These are phyloP conservation scores for Ustilago esculenta DNA, from an alignment of 1,284 basidiomycete species.

Conservation along the genomic window DNA sequence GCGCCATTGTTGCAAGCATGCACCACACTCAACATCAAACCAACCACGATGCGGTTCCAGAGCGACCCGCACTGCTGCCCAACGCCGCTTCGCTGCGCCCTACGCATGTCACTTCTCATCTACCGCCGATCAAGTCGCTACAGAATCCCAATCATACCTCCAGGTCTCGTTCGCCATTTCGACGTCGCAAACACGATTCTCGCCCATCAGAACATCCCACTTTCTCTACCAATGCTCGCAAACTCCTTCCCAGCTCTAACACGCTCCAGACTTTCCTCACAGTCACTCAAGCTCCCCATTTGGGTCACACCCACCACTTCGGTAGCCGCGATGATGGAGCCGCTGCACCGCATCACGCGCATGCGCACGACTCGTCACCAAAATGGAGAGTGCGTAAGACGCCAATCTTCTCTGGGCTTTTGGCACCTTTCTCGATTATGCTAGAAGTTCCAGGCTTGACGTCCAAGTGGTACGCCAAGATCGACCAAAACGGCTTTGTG, in stretches of 20 bases:
- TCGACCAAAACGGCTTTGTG: conserved; percentile 12
- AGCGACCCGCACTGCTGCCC: conserved; percentile 17
- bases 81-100: conserved; percentile 15
- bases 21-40: too few species aligned
- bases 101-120: conserved; percentile 21
- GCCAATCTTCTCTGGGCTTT: conserved; percentile 72
- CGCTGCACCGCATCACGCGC: neutral
- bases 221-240: neutral
- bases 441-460: conserved; percentile 70
- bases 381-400: conserved; percentile 44
- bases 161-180: conserved; percentile 5
- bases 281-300: conserved; percentile 8
- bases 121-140: conserved; percentile 17
- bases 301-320: neutral
- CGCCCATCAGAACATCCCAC: neutral
- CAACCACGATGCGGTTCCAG: neutral
- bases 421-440: conserved; percentile 80
- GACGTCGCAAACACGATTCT: neutral
- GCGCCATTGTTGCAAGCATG: neutral
- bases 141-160: neutral
- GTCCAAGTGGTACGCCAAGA: conserved; percentile 55
- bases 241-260: conserved; percentile 2
- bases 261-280: conserved; percentile 33
- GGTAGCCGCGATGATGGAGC: neutral
- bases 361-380: conserved; percentile 1